These are phyloP conservation scores for Stromatinia cepivora DNA, from an alignment of 2,329 filamentous ascomycete species.

Conservation along the genomic window DNA sequence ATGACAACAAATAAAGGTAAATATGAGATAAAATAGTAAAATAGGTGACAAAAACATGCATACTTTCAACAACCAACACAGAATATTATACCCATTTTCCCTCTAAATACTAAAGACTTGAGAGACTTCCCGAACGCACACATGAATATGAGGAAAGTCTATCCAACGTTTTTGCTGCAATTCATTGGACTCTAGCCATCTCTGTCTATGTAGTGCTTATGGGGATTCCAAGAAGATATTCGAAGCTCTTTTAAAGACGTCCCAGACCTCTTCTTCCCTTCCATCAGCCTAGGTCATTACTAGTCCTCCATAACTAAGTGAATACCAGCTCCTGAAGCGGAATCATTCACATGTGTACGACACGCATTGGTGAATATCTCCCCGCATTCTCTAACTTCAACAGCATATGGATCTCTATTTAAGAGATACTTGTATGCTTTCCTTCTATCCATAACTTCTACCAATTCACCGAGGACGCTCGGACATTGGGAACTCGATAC, in stretches of 20 bases:
- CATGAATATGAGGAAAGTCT: not conserved
- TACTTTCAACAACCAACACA: too few relatives aligned
- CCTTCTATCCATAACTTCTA: not conserved
- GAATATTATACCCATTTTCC: not conserved
- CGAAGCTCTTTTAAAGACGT: not conserved
- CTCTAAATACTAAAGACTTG: not conserved
- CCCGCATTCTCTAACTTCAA: too few relatives aligned
- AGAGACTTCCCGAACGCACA: not conserved
- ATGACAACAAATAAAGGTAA: not conserved
- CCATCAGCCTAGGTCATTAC: not conserved
- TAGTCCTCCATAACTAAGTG: not conserved
- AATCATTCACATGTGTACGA: not conserved
- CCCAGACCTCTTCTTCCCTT: not conserved
- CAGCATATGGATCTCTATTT: not conserved
- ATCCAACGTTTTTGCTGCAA: too few relatives aligned
- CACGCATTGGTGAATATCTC: not conserved
- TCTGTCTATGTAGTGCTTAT: too few relatives aligned
- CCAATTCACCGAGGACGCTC: not conserved
- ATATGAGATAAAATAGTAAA: too few relatives aligned
- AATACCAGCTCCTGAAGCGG: not conserved
- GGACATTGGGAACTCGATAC: not conserved
- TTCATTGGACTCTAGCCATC: too few relatives aligned
- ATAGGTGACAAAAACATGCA: too few relatives aligned
- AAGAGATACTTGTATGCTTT: not conserved
- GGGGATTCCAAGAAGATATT: rapidly evolving